Evolutionary conservation across 1,139 yeast genomes (phyloP).

Genomic region (Diutina sp.): DNA sequence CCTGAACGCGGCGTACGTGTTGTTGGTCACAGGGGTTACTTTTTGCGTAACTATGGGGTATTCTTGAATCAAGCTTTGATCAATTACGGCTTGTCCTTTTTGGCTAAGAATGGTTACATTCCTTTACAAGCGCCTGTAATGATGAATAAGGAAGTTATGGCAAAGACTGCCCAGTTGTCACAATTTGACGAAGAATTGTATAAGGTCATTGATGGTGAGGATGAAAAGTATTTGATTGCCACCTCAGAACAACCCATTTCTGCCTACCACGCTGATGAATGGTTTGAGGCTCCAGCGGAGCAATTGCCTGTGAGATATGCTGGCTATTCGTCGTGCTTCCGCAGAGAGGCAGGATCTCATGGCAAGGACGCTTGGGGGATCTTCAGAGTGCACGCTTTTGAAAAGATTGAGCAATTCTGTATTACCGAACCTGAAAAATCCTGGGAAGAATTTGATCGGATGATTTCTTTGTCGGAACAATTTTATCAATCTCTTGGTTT

Average conservation of each 20-base stretch:
- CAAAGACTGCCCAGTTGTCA: conserved; percentile 96
- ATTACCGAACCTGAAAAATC: conserved; percentile 96
- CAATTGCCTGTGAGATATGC: conserved; percentile 95
- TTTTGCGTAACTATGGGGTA: conserved; percentile 89
- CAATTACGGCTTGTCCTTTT: conserved; percentile 84
- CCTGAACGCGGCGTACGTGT: conserved; percentile 98
- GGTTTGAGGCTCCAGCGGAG: conserved; percentile 97
- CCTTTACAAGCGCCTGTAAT: conserved; percentile 98
- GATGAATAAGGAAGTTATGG: conserved; percentile 99
- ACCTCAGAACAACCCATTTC: conserved; percentile 99
- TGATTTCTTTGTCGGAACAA: conserved; percentile 85
- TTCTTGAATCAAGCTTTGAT: conserved; percentile 96
- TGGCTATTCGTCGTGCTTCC: conserved; percentile 96
- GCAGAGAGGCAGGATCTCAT: conserved; percentile 99
- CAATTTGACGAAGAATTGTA: conserved; percentile 96
- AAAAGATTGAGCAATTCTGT: conserved; percentile 93
- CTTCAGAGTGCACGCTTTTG: conserved; percentile 97
- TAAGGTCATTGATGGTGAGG: conserved; percentile 93
- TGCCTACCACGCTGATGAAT: conserved; percentile 94
- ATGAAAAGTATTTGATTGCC: conserved; percentile 94
- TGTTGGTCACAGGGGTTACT: conserved; percentile 98
- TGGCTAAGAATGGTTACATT: conserved; percentile 66
- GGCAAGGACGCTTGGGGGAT: conserved; percentile 99
- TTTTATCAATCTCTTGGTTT: conserved; percentile 85
- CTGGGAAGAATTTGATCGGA: conserved; percentile 92